Percentiles rank a stretch among this genome's conserved stretches.
phyloP scores from a whole-genome alignment of 2,329 filamentous ascomycete genomes.

The Lizonia empirigonia region DNA sequence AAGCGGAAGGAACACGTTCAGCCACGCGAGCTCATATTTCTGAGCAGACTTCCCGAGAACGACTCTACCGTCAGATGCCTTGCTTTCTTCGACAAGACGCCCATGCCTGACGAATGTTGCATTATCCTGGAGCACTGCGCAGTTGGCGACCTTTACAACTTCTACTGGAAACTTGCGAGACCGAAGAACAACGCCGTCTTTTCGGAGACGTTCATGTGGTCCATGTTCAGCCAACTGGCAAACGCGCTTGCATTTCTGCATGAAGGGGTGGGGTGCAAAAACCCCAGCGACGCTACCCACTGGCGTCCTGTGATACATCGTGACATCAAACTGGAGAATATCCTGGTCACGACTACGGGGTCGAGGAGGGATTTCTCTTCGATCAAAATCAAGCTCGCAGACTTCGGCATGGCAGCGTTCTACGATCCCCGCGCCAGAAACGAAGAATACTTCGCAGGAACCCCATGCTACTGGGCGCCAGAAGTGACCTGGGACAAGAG shows the following conservation, averaged over 20 bases:
- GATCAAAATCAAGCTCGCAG: conserved; percentile 66
- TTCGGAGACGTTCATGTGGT: conserved; percentile 25
- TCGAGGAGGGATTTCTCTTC: conserved; percentile 13
- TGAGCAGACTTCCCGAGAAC: conserved; percentile 17
- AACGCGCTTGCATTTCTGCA: conserved; percentile 29
- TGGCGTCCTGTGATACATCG: not conserved
- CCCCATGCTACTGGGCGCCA: conserved; percentile 26
- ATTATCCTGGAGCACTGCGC: conserved; percentile 4
- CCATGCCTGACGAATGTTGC: not conserved
- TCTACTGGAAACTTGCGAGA: not conserved
- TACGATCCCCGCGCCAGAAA: conserved; percentile 49
- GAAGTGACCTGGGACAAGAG: conserved; percentile 27
- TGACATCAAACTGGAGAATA: not conserved
- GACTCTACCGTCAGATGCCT: conserved; percentile 17
- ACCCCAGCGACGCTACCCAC: not conserved
- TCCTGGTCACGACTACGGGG: not conserved
- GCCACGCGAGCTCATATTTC: conserved; percentile 21
- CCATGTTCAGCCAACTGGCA: conserved; percentile 21
- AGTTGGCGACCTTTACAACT: not conserved
- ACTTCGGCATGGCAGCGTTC: conserved; percentile 69
- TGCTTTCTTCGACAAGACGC: conserved; percentile 6
- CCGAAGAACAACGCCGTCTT: not conserved
- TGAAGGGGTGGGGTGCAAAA: conserved; percentile 50
- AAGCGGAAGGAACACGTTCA: not conserved
- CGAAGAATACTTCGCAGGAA: conserved; percentile 12